A percentile compares a stretch with the other conserved stretches of the same genome.
These are phyloP conservation scores for Hysterium pulicare DNA, from an alignment of 2,329 filamentous ascomycete genomes.

Conservation along the genomic window DNA sequence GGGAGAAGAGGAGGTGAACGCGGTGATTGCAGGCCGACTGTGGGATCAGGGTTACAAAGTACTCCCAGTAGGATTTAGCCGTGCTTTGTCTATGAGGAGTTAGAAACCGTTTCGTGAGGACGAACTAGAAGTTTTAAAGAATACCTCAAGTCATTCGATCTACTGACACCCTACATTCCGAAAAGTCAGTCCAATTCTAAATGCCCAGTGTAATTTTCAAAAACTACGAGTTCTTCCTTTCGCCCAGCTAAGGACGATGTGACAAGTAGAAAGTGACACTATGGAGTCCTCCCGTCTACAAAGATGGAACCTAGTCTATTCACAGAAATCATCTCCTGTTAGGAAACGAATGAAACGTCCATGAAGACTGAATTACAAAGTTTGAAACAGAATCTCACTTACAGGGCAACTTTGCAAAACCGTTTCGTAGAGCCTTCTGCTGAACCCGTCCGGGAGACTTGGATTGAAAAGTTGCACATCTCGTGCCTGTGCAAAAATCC, in stretches of 20 bases:
- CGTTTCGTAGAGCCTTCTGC: conserved; percentile 12
- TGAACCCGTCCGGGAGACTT: conserved; percentile 12
- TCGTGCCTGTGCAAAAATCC: conserved; percentile 24
- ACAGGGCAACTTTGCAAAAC: conserved; percentile 16
- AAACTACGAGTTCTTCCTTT: no score
- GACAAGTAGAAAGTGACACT: no score
- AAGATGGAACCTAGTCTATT: no score
- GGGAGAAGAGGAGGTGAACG: conserved; percentile 9
- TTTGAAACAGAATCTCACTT: conserved; percentile 2
- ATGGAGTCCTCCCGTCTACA: no score
- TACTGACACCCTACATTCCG: conserved; percentile 10
- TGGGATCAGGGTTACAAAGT: conserved; percentile 16
- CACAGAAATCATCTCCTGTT: not conserved
- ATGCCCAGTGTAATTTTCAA: not conserved
- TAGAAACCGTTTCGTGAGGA: no score
- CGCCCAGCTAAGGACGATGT: no score
- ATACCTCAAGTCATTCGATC: conserved; percentile 16
- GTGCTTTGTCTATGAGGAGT: conserved; percentile 12
- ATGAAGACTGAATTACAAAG: not conserved
- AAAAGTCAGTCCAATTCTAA: not conserved
- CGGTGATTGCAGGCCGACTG: conserved; percentile 13
- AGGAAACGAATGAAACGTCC: not conserved
- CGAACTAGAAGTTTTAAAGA: no score
- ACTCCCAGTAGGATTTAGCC: conserved; percentile 18
- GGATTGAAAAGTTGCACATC: conserved; percentile 15